Evolutionary conservation across 345 rosid species (phyloP), one percentile per base, ranked within the genome.

Genomic region (Schrenkiella parvula): DNA sequence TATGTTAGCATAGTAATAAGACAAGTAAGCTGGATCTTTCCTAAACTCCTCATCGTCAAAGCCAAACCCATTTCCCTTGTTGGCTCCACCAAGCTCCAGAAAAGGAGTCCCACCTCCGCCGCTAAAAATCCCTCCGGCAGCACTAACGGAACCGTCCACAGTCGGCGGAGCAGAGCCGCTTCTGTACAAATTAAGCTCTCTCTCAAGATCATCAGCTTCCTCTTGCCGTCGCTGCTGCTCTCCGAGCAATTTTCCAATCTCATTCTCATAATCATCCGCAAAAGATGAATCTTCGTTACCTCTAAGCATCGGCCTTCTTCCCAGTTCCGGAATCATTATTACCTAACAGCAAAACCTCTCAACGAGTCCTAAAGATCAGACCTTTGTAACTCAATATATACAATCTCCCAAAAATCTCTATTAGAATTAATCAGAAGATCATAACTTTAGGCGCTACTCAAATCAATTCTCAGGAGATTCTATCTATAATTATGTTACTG

Each of bases 81-180:
- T 44, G 5, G 9, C 51, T 8, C 51, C 51, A 28, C 64, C 37
- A 68, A 81, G 77, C 52, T 80, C 84, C 4, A 61, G 80, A 60
- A 66, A 87, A 68, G 5, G 63, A 35, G 71, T 64, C 32, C 66
- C 53, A 18, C 76, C 80, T 21, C 76, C 85, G 4, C 72, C 88
- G 38, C 69, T 84, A 15, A 84, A 80, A 72, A 86, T 54, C 22
- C 89, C 93, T 28, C 85, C 89, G 22, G 82, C 81, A 9, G 93
- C 85, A 78, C 74, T 81, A 53, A 84, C 18, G 7, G 90, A 88
- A 18, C 93, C 89, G 65, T 88, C 87, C 19, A 88, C 90, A 5
- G 93, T 88, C 2, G 93, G 93, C 2, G 93, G 90, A 2, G 90
- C 93, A 57, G 93, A 88, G 55, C 93, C 93, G 72, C 93, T 84